Conservation (phyloP, 768 basidiomycete genomes). For the Glaciozyma antarctica region DNA sequence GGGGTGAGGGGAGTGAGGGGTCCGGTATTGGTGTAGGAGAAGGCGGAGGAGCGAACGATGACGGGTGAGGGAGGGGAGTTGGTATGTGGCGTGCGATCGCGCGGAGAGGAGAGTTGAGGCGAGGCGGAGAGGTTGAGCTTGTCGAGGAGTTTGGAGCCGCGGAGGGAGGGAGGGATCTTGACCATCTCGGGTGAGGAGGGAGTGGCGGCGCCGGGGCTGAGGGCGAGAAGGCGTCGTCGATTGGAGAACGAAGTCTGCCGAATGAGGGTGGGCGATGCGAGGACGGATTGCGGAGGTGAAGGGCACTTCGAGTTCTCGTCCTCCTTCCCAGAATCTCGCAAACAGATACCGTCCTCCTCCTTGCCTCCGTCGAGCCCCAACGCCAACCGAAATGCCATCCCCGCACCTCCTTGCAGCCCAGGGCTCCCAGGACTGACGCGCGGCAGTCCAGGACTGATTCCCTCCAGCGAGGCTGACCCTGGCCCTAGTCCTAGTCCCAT, state of each 20-base stretch:
- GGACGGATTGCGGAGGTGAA: neutral
- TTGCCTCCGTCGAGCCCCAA: neutral
- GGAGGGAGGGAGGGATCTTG: constrained; percentile 5
- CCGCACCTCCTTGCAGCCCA: neutral
- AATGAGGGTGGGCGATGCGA: neutral
- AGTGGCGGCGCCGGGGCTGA: neutral
- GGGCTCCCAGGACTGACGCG: too few relatives aligned
- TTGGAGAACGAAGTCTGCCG: neutral
- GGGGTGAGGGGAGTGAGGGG: constrained; percentile 30
- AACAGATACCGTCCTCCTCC: neutral
- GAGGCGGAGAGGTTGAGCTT: constrained; percentile 8
- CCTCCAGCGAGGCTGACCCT: constrained; percentile 11
- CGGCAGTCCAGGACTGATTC: neutral
- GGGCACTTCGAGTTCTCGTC: neutral
- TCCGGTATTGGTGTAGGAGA: constrained; percentile 9
- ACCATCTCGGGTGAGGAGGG: neutral
- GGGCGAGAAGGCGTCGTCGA: neutral
- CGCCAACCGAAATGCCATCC: constrained; percentile 2
- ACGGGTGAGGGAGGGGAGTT: constrained; percentile 8
- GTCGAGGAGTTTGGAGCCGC: constrained; percentile 1
- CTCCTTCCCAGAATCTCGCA: neutral
- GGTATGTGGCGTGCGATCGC: neutral
- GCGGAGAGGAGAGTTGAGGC: neutral
- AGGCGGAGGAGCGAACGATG: constrained; percentile 23
- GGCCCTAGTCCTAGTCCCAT: constrained; percentile 29